A percentile compares a stretch with the other conserved stretches of the same genome.
These are phyloP conservation scores for Arachis stenosperma DNA, from an alignment of 306 rosid genomes.

Conservation along the genomic window DNA sequence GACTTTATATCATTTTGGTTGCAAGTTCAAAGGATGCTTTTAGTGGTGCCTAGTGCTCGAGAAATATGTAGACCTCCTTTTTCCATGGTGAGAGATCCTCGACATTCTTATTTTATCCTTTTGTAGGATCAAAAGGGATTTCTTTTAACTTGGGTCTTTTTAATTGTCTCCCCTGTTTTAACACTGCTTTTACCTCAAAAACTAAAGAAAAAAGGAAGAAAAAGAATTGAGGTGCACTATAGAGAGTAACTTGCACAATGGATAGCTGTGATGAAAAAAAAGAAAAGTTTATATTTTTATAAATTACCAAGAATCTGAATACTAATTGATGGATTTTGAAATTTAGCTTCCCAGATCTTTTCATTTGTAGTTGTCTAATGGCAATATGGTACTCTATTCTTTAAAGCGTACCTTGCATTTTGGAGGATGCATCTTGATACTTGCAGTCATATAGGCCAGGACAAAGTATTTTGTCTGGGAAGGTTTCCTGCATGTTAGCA, in stretches of 20 bases:
- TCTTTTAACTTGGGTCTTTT: neutral
- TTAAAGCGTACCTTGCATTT: conserved; percentile 1
- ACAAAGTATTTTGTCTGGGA: neutral
- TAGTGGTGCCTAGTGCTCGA: conserved; percentile 41
- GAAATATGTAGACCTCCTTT: conserved; percentile 36
- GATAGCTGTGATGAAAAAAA: conserved; percentile 13
- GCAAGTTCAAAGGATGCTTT: conserved; percentile 37
- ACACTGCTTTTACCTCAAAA: conserved; percentile 11
- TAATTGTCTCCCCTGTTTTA: conserved; percentile 8
- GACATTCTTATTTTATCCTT: conserved; percentile 25
- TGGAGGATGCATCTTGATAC: neutral
- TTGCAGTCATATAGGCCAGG: neutral
- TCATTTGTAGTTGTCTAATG: neutral
- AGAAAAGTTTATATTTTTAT: neutral
- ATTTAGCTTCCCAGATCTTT: conserved; percentile 2
- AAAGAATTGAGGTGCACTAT: neutral
- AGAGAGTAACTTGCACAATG: neutral
- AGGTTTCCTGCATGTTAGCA: neutral
- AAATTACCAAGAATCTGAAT: neutral
- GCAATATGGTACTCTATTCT: neutral
- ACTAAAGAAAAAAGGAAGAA: neutral
- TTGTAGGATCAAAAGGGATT: conserved; percentile 24
- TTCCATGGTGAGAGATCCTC: conserved; percentile 49
- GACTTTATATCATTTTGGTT: conserved; percentile 20
- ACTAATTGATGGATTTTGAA: conserved; percentile 20